A percentile compares a stretch with the other conserved stretches of the same genome.
phyloP scores from a whole-genome alignment of 768 basidiomycete species.

The Termitomyces sp. region DNA sequence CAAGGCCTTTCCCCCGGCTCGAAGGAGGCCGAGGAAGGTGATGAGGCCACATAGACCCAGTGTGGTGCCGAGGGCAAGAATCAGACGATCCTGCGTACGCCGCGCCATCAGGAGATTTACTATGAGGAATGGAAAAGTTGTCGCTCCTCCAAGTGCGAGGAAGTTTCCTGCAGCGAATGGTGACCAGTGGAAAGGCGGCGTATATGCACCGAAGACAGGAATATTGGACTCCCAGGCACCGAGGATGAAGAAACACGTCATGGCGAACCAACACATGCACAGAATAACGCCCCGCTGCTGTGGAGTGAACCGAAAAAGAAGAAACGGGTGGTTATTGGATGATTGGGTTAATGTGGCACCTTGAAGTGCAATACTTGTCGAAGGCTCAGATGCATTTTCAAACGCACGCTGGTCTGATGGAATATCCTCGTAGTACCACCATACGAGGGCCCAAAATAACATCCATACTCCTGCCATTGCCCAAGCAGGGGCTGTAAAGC shows the following conservation, averaged over 20 bases:
- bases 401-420: not conserved
- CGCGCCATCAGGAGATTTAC: conserved; percentile 52
- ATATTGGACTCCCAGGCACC: conserved; percentile 68
- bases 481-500: conserved; percentile 65
- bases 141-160: conserved; percentile 61
- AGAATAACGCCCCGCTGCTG: conserved; percentile 48
- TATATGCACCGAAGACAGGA: conserved; percentile 49
- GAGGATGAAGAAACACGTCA: conserved; percentile 67
- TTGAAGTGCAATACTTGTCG: conserved; percentile 1
- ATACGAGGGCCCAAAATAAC: conserved; percentile 38
- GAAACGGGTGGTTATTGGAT: not conserved
- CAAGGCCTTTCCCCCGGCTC: conserved; percentile 14
- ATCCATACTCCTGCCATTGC: conserved; percentile 52
- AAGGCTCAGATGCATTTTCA: not conserved
- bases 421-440: conserved; percentile 10
- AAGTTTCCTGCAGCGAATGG: conserved; percentile 66
- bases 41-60: conserved; percentile 51
- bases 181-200: conserved; percentile 43
- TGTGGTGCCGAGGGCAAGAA: conserved; percentile 46
- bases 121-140: conserved; percentile 63
- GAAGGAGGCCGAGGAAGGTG: conserved; percentile 43
- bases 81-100: conserved; percentile 55
- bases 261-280: conserved; percentile 69
- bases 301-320: conserved; percentile 11
- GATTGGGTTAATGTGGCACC: conserved; percentile 1